Evolutionary conservation across 192 early-diverging fungal species (phyloP).

Genomic region (Linnemannia hyalina): DNA sequence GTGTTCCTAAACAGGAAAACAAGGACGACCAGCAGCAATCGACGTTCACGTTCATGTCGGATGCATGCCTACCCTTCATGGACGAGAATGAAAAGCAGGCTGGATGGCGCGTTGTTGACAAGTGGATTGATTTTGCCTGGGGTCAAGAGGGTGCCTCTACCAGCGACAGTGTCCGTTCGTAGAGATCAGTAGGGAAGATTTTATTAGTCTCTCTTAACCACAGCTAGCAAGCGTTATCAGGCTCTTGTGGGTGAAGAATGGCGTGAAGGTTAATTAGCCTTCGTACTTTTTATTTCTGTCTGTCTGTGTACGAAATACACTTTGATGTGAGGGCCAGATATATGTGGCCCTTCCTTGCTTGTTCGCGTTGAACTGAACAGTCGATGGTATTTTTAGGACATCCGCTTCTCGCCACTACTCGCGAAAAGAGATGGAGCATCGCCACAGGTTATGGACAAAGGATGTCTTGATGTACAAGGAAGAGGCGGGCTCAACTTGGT

Average conservation of each 20-base stretch:
- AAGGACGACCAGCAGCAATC: not conserved
- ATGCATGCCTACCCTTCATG: constrained; percentile 37
- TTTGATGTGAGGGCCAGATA: not conserved
- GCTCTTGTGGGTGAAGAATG: not conserved
- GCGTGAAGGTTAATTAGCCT: not conserved
- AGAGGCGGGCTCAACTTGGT: too few relatives aligned
- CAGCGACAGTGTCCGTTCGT: not conserved
- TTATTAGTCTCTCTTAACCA: too few relatives aligned
- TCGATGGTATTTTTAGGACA: too few relatives aligned
- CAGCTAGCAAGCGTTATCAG: too few relatives aligned
- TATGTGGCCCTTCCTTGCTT: too few relatives aligned
- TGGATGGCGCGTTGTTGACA: constrained; percentile 24
- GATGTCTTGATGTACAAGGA: too few relatives aligned
- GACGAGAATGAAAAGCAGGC: constrained; percentile 25
- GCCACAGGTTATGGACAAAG: too few relatives aligned
- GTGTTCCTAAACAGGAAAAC: not conserved
- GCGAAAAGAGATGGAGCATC: too few relatives aligned
- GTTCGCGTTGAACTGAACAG: too few relatives aligned
- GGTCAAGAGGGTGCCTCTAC: constrained; percentile 5
- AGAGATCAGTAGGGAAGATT: not conserved
- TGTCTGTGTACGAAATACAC: not conserved
- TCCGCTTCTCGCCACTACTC: too few relatives aligned
- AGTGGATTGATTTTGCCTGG: constrained; percentile 52
- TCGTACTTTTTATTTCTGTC: not conserved
- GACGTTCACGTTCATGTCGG: constrained; percentile 48